Evolutionary conservation across 176 grass and related monocot genomes (phyloP).

Genomic region (Elaeis guineensis): DNA sequence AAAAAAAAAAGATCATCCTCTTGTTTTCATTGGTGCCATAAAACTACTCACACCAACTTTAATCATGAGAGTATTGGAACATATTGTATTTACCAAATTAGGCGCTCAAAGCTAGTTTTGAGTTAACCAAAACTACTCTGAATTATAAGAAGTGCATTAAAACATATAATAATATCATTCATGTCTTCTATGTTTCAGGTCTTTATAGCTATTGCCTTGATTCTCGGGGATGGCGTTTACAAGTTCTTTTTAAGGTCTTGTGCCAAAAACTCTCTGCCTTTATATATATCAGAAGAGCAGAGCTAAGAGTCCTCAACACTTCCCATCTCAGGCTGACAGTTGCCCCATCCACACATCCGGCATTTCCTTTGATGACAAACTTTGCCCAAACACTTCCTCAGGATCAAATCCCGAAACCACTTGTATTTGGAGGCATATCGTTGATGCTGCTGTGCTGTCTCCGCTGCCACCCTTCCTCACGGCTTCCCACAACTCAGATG

Average conservation of each 20-base stretch:
- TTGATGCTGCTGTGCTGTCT: conserved; percentile 32
- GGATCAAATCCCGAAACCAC: conserved; percentile 57
- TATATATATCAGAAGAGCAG: conserved; percentile 18
- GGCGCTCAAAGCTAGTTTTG: too few species aligned
- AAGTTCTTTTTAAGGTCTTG: conserved; percentile 71
- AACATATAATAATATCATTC: too few species aligned
- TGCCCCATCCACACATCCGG: background rate
- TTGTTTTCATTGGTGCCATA: too few species aligned
- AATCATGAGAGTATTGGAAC: too few species aligned
- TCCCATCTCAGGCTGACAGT: conserved; percentile 24
- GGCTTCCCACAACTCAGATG: conserved; percentile 44
- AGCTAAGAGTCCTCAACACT: conserved; percentile 28
- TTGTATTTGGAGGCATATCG: conserved; percentile 31
- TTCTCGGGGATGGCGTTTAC: conserved; percentile 75
- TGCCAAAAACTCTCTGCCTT: conserved; percentile 29
- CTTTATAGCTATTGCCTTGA: conserved; percentile 62
- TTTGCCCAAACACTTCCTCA: conserved; percentile 39
- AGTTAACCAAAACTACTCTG: too few species aligned
- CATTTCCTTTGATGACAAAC: conserved; percentile 50
- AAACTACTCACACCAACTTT: too few species aligned
- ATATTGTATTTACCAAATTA: too few species aligned
- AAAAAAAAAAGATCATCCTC: too few species aligned
- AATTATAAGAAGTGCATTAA: too few species aligned
- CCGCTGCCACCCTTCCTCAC: conserved; percentile 36
- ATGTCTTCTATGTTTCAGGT: conserved; percentile 27